A percentile compares a stretch with the other conserved stretches of the same genome.
Conservation (phyloP, 805 yeast species). For the Ogataea nonfermentans region DNA sequence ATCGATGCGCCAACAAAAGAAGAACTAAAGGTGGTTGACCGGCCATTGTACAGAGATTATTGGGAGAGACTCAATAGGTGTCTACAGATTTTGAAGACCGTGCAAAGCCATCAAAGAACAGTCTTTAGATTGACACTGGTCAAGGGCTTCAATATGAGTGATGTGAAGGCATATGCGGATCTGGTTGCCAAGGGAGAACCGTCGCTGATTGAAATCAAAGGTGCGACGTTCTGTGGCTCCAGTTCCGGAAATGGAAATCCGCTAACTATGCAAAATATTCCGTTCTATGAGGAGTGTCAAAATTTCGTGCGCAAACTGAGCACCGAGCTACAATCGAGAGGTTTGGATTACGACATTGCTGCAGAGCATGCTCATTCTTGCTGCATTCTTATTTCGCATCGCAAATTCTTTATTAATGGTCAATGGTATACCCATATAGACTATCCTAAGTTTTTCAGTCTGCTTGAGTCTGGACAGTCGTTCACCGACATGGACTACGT, state of each 20-base stretch:
- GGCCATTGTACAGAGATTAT: slow-evolving; percentile 86
- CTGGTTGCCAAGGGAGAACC: slow-evolving; percentile 80
- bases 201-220: slow-evolving; percentile 87
- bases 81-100: slow-evolving; percentile 70
- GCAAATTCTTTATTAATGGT: slow-evolving; percentile 63
- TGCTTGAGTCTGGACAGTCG: slow-evolving; percentile 57
- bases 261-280: slow-evolving; percentile 92
- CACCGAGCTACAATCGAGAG: slow-evolving; percentile 60
- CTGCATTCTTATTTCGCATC: slow-evolving; percentile 81
- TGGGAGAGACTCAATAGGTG: slow-evolving; percentile 88
- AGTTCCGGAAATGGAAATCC: slow-evolving; percentile 83
- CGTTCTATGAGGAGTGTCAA: slow-evolving; percentile 88
- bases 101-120: slow-evolving; percentile 80
- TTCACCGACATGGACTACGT: slow-evolving; percentile 81
- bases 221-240: slow-evolving; percentile 94
- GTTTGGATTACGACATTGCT: slow-evolving; percentile 75
- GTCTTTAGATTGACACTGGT: slow-evolving; percentile 89
- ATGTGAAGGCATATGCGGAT: slow-evolving; percentile 79
- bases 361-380: slow-evolving; percentile 97
- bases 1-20: slow-evolving; percentile 90
- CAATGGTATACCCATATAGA: slow-evolving; percentile 90
- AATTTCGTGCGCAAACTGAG: slow-evolving; percentile 65
- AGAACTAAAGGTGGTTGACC: slow-evolving; percentile 77
- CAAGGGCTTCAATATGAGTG: slow-evolving; percentile 88
- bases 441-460: slow-evolving; percentile 69